Base-by-base conservation (phyloP, 306 rosid species). In the Dryas alaskensis region DNA sequence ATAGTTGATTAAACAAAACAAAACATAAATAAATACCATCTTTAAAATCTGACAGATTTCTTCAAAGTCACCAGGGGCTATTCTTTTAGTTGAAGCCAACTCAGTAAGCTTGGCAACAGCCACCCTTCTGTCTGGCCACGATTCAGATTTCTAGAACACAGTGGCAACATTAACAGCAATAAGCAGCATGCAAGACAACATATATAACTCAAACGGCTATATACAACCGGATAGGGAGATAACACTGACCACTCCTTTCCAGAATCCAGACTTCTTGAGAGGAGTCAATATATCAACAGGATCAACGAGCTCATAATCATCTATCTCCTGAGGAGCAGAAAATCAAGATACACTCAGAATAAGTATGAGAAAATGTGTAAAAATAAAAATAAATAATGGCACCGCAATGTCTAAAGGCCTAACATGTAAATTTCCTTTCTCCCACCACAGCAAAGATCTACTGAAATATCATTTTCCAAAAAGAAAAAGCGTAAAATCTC, bases 251-350 rank as follows among this genome's bases (percentile, higher is more conserved):
- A 92, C 98, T 87, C 97, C 88, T 8, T 92, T 98, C 99, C 99
- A 95, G 81, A 95, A 95, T 77, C 99, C 98, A 37, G 96, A 86
- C 81, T 95, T 95, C 84, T 95, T 98, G 89, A 95, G 77, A 67
- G 99, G 99, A 81, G 86, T 79, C 91, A 95, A 84, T 86, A 95
- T 92, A 78, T 95, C 98, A 79, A 95, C 96, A 66, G 99, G 99
- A 85, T 95, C 99, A 70, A 95, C 93, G 76, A 95, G 98, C 78
- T 95, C 99, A 14, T 92, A 95, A 81, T 95, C 98, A 51, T 95
- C 99, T 62, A 92, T 90, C 84, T 88, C 98, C 76, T 80, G 96
- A 79, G 96, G 97, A 85, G 87, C 99, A 92, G 96, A 63, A 61
- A 43, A 74, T 81, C 52, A 16, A 79, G 57, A 40, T 52, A 76